Conservation (phyloP, 768 basidiomycete species). For the Cytidiella melzeri region DNA sequence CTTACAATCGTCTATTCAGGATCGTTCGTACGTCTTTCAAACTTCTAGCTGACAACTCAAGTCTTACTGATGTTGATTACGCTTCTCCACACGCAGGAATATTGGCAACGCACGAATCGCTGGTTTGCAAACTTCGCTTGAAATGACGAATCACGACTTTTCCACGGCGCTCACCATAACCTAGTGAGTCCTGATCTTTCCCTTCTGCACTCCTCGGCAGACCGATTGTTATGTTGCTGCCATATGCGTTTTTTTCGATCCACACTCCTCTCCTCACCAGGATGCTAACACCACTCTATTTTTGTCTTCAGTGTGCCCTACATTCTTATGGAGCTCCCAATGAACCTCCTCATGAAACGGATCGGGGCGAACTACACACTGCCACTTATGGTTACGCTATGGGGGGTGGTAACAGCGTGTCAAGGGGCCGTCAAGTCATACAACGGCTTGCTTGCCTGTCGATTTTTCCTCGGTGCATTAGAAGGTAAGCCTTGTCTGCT, state of each 20-base stretch:
- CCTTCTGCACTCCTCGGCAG: not conserved
- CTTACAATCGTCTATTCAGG: not conserved
- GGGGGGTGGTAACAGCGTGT: slow-evolving; percentile 45
- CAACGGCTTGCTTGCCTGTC: not conserved
- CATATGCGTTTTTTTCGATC: too few species aligned
- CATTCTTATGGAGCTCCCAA: slow-evolving; percentile 53
- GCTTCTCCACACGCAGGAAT: not conserved
- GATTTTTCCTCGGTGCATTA: slow-evolving; percentile 6
- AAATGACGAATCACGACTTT: slow-evolving; percentile 27
- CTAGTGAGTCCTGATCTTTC: slow-evolving; percentile 23
- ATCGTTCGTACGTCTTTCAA: not conserved
- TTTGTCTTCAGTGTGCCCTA: slow-evolving; percentile 30
- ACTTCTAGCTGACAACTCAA: too few species aligned
- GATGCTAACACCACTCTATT: too few species aligned
- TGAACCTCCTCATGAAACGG: slow-evolving; percentile 42
- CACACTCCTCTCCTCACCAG: too few species aligned
- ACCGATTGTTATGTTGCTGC: slow-evolving; percentile 15
- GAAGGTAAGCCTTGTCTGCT: slow-evolving; percentile 4
- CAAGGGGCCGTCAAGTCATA: slow-evolving; percentile 3
- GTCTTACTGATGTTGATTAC: too few species aligned
- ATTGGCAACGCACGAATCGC: slow-evolving; percentile 7
- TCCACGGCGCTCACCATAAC: slow-evolving; percentile 41
- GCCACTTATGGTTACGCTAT: slow-evolving; percentile 53
- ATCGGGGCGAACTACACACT: slow-evolving; percentile 50
- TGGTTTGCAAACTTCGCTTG: slow-evolving; percentile 1